These are phyloP conservation scores for Teratosphaeria pseudoeucalypti DNA, from an alignment of 2,329 filamentous ascomycete genomes.

Conservation along the genomic window DNA sequence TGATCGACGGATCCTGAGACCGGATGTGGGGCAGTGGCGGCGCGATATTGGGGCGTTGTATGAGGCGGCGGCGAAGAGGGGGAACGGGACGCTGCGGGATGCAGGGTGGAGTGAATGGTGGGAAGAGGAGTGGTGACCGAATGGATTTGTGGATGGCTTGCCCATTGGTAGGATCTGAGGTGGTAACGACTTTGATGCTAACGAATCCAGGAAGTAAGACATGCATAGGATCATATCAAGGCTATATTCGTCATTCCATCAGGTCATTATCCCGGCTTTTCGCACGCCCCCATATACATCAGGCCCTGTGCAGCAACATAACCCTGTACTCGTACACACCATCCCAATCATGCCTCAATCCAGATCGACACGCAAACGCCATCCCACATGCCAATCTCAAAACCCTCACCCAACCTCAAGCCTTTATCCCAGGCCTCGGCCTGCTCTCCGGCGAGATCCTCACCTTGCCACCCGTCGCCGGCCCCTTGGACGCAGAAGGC, in stretches of 20 bases:
- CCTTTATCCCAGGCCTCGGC: conserved; percentile 7
- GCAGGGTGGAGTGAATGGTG: neutral
- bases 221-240: too few species aligned
- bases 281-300: neutral
- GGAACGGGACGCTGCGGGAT: neutral
- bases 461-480: conserved; percentile 4
- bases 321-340: neutral
- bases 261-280: neutral
- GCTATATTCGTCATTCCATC: neutral
- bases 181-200: neutral
- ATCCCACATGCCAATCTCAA: neutral
- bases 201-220: too few species aligned
- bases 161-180: neutral
- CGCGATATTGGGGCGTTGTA: conserved; percentile 50
- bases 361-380: neutral
- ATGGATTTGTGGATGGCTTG: neutral
- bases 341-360: neutral
- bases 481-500: neutral
- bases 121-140: neutral
- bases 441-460: conserved; percentile 5
- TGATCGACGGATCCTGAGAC: conserved; percentile 51
- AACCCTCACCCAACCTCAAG: neutral
- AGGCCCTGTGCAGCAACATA: neutral
- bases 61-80: neutral
- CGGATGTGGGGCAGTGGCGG: conserved; percentile 48